Evolutionary conservation across 257 asterid genomes (phyloP).

Genomic region (Solanum paucissectum): DNA sequence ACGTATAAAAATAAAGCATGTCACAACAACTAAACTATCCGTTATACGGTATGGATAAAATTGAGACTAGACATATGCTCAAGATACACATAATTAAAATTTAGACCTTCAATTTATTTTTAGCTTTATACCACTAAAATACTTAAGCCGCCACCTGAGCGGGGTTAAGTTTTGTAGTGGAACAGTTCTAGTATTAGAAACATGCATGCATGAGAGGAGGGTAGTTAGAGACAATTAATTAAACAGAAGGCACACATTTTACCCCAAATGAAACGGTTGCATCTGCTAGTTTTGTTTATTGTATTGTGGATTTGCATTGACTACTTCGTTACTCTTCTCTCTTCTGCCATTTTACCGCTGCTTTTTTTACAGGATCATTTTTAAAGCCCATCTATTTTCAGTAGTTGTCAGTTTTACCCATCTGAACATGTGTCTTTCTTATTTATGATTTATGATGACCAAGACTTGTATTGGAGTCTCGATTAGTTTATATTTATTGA

Average conservation of each 20-base stretch:
- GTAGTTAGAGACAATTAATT: neutral
- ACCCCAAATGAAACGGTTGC: neutral
- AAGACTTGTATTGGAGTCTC: no score
- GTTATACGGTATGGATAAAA: neutral
- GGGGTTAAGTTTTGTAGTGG: neutral
- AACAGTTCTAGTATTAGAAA: neutral
- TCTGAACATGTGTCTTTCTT: neutral
- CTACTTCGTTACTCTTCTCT: neutral
- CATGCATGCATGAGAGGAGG: neutral
- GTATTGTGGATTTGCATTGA: neutral
- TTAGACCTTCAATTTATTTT: no score
- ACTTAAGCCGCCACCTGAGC: fast-evolving
- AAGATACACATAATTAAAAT: no score
- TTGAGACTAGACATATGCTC: neutral
- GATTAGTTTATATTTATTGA: no score
- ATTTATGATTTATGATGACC: no score
- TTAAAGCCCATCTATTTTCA: neutral
- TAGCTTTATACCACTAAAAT: neutral
- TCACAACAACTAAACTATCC: neutral
- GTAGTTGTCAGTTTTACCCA: neutral
- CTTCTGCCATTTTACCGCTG: neutral
- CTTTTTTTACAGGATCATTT: neutral
- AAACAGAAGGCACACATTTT: neutral
- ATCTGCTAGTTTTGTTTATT: neutral
- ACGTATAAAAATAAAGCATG: neutral